These are phyloP conservation scores for Pugionium cornutum DNA, from an alignment of 345 rosid genomes.

Conservation along the genomic window DNA sequence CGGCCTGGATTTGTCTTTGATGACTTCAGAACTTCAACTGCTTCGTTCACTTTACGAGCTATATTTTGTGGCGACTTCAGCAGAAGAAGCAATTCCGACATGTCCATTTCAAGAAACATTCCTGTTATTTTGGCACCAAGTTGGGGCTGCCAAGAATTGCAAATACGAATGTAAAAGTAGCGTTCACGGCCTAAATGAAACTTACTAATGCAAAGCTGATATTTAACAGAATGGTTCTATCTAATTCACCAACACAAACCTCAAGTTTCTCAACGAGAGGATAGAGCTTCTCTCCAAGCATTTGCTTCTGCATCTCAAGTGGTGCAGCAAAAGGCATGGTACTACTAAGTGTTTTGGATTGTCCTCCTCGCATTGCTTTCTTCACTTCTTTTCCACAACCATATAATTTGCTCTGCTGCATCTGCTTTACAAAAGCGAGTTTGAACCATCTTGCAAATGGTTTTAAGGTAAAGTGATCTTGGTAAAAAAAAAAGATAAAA, in stretches of 20 bases:
- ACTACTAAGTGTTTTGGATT: constrained; percentile 53
- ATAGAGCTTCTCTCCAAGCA: constrained; percentile 62
- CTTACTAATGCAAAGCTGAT: too few relatives aligned
- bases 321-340: constrained; percentile 58
- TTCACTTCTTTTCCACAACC: constrained; percentile 45
- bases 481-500: too few relatives aligned
- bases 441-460: not conserved
- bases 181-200: too few relatives aligned
- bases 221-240: not conserved
- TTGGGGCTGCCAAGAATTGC: constrained; percentile 53
- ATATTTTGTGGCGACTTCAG: constrained; percentile 64
- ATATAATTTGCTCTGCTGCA: constrained; percentile 46
- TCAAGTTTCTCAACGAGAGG: constrained; percentile 63
- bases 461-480: too few relatives aligned
- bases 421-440: not conserved
- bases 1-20: constrained; percentile 48
- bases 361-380: constrained; percentile 44
- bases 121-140: constrained; percentile 76
- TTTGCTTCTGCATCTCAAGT: constrained; percentile 60
- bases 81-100: constrained; percentile 58
- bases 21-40: constrained; percentile 63
- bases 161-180: not conserved
- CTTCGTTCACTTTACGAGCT: constrained; percentile 66
- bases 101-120: constrained; percentile 82
- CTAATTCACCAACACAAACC: constrained; percentile 40